Base-by-base conservation (phyloP, 2,329 filamentous ascomycete genomes). In the Hypoxylon sp. region DNA sequence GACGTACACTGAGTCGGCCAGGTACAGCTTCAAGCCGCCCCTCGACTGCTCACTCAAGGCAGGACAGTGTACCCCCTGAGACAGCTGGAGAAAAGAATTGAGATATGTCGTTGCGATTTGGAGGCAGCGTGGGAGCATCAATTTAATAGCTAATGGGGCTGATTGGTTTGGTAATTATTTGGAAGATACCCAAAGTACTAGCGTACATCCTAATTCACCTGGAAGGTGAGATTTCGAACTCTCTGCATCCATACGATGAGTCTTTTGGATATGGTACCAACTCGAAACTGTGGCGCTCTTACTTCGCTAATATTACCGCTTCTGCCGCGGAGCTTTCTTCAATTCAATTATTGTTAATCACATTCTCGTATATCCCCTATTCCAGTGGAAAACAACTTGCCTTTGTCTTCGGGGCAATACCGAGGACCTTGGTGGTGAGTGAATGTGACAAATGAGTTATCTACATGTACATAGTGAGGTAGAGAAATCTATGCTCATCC, bases 1-100 rank as follows among this genome's bases (percentile, higher is more conserved):
- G 78, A 57, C 78, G 78, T 33, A 77, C 80, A 3, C 70, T 78
- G 16, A 80, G 78, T 55, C 76, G 83, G 36, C 82, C 83, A 1
- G 81, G 78, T 3, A 83, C 80, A 7, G 75, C 69, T 7, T 65
- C 66, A 6, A 74, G 69, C 49, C 70, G 70, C 14, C 73, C 74
- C 1, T 55, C 71, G n/a, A 75, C 74, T 1, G 61, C 69, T 7
- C 71, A 74, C 55, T 72, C 70, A 18, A 67, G 67, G 16, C 64
- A 70, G 36, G 71, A 50, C 11, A 71, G 72, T 28, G 64, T 64
- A 16, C 65, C 59, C 22, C 66, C 61, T n/a, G 70, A 69, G 33
- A 70, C 65, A 40, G n/a, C 52, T 12, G 53, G 48, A n/a, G 65
- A 63, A 53, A 71, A 72, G 45, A 62, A 61, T 24, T 69, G 50